Conservation (phyloP, 169 alveolate species). For the Toxoplasma gondii region DNA sequence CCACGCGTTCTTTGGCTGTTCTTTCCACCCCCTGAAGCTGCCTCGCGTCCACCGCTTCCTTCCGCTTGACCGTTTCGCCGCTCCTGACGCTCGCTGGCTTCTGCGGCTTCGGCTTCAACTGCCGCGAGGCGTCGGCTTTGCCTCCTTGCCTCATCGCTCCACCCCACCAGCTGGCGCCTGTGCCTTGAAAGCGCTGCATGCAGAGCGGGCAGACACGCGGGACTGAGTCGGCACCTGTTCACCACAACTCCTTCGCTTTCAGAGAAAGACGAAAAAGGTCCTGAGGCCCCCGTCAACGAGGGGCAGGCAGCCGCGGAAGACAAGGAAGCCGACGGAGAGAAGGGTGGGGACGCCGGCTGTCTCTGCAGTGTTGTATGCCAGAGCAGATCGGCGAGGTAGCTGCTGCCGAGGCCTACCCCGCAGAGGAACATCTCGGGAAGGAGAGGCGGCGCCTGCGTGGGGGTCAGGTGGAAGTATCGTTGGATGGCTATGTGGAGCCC, state of each 20-base stretch:
- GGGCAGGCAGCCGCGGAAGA: too few species aligned
- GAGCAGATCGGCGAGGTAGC: not conserved
- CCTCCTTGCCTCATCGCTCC: not conserved
- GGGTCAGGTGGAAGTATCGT: constrained; percentile 11
- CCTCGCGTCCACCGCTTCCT: not conserved
- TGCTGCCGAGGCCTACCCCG: constrained; percentile 37
- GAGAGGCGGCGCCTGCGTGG: not conserved
- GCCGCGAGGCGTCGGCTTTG: too few species aligned
- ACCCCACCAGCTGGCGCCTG: not conserved
- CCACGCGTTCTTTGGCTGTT: not conserved
- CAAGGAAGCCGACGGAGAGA: not conserved
- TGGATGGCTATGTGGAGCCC: not conserved
- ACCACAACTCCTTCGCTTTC: not conserved
- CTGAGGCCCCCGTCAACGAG: not conserved
- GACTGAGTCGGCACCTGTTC: not conserved
- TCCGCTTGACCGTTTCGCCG: not conserved
- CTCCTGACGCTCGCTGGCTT: too few species aligned
- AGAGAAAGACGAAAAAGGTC: not conserved
- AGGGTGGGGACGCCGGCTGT: not conserved
- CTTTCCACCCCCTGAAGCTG: not conserved
- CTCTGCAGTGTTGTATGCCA: constrained; percentile 35
- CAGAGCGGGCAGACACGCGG: not conserved
- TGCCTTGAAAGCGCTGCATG: not conserved
- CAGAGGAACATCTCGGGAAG: not conserved
- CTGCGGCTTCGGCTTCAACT: too few species aligned